phyloP scores from a whole-genome alignment of 179 eudicot species.

The Carnegiea gigantea region DNA sequence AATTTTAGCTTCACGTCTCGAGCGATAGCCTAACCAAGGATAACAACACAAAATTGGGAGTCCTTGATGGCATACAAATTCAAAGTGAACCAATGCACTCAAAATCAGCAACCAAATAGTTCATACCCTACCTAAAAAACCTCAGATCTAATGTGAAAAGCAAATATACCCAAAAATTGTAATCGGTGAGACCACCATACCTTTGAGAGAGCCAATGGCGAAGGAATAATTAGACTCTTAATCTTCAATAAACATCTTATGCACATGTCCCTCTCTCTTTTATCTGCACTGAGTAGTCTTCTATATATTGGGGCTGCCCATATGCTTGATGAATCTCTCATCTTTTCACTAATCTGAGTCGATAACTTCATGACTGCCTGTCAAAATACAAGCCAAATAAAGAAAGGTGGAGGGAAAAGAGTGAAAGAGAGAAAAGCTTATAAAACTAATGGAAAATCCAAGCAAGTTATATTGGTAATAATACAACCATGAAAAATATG shows the following conservation, averaged over 20 bases:
- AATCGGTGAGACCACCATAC: constrained; percentile 30
- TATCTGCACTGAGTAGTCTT: constrained; percentile 74
- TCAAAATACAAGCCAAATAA: constrained; percentile 1
- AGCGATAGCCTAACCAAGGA: constrained; percentile 45
- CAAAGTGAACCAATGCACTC: neutral
- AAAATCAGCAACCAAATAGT: neutral
- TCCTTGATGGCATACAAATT: neutral
- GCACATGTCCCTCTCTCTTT: constrained; percentile 76
- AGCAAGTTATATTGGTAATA: neutral
- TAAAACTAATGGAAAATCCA: neutral
- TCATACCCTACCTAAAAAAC: neutral
- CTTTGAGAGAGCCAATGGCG: constrained; percentile 57
- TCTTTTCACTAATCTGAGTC: constrained; percentile 53
- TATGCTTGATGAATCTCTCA: constrained; percentile 62
- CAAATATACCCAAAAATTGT: neutral
- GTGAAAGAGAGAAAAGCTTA: neutral
- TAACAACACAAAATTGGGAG: neutral
- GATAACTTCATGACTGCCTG: constrained; percentile 78
- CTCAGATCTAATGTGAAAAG: neutral
- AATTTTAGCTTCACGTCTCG: constrained; percentile 61
- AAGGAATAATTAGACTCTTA: constrained; percentile 51
- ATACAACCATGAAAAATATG: neutral
- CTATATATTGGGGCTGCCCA: constrained; percentile 84
- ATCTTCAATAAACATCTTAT: constrained; percentile 75
- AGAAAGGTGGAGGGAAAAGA: neutral